Evolutionary conservation across 192 early-diverging fungal genomes (phyloP), one percentile per base, ranked within the genome.

Genomic region (Blastocladiella britannica): DNA sequence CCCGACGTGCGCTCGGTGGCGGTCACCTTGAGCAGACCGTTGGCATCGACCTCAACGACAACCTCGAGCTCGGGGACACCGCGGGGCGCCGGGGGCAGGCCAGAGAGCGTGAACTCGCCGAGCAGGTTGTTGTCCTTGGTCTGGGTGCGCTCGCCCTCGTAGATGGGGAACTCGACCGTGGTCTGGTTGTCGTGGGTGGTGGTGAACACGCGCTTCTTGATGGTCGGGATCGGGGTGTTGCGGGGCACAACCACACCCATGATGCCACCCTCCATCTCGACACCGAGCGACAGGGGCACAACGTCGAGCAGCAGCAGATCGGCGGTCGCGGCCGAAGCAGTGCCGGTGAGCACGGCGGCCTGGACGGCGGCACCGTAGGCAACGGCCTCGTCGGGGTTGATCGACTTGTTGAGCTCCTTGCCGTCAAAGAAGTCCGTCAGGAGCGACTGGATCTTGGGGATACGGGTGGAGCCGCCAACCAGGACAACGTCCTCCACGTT

Each of bases 321-420:
- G 58, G 81, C 74, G 64, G 67, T 72, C 75, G 72, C 71, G 55
- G 37, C 37, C 37, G 37, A 47, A 20, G 37, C 37, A 52, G 77
- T 76, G 67, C 74, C 76, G 51, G 80, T 79, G 43, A 90, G 73
- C 60, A 90, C 75, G 25, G 79, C 86, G 25, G 76, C 89, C 78
- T 89, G 87, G 43, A 92, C 85, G 54, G 87, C 89, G 56, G 89
- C 87, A 70, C 89, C 89, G 67, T 88, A 87, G 57, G 88, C 89
- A 31, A 93, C 88, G 51, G 87, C 87, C 72, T 94, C 91, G 74
- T 92, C 89, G 62, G 89, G 91, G 82, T 95, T 92, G 78, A 91
- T 91, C 53, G 81, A 77, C 76, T 83, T 85, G 74, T 79, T 84
- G 57, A 74, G 67, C 72, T 82, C 75, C 78, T 86, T 86, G 58